Evolutionary conservation across 2,329 filamentous ascomycete species (phyloP), one percentile per base, ranked within the genome.

Genomic region (Trichoderma citrinoviride): DNA sequence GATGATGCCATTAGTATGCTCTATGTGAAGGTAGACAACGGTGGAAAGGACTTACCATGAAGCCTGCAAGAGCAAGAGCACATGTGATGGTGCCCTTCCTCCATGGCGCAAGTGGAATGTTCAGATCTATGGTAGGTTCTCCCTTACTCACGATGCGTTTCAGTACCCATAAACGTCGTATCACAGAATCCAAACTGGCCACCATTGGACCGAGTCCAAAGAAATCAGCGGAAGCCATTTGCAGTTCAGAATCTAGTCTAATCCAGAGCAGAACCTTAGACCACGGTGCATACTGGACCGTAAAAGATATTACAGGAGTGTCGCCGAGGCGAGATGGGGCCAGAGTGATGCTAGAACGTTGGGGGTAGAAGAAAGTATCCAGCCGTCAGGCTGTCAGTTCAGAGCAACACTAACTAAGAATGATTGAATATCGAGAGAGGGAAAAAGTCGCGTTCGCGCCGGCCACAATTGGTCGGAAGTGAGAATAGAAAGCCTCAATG

Each of bases 11-110:
- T n/a, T 5, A 49, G 15, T 49, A 47, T 33, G 2, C 7, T 17
- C 3, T 40, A 14, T 49, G 21, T 47, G 12, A 7, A n/a, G 49
- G 12, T 23, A 14, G 21, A 25, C 5, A 27, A 50, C 17, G 7
- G 5, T 27, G 17, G 7, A 5, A 3, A 17, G 10, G n/a, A 56
- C 17, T 1, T 10, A 61, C 58, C 46, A 61, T 61, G 19, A 61
- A 61, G 7, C 58, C 58, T 3, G 46, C 58, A 19, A 53, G 33
- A 43, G 46, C 46, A 29, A 61, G 58, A 27, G 58, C 58, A 23
- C 52, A 61, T 15, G 47, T 53, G 10, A 61, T 50, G 4, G 46
- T 17, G 6, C 27, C 37, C 15, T 52, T 50, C 10, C 58, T 47
- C 58, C 58, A 61, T n/a, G 46, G 27, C 14, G 44, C 27, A 8